phyloP scores from a whole-genome alignment of 2,329 filamentous ascomycete species.

The Penicillium thymicola region DNA sequence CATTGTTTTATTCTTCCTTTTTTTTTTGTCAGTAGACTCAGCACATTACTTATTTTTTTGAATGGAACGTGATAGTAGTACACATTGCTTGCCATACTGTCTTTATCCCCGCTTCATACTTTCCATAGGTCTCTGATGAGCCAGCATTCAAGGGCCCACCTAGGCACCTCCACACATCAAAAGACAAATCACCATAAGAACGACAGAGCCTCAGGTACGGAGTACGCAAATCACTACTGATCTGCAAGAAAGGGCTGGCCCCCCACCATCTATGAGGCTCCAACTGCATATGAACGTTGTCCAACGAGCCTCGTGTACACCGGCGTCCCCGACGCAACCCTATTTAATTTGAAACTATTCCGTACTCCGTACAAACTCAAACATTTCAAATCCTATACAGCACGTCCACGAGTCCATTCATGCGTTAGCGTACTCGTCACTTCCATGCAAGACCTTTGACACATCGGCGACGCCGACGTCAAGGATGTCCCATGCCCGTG shows the following conservation, averaged over 20 bases:
- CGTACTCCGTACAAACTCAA: background rate
- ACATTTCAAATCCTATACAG: background rate
- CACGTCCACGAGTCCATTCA: background rate
- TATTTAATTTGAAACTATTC: background rate
- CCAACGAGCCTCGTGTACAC: background rate
- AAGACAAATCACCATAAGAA: background rate
- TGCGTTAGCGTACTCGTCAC: background rate
- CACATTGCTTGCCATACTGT: background rate
- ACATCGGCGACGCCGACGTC: slow-evolving; percentile 1
- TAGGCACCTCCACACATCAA: background rate
- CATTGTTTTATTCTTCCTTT: background rate
- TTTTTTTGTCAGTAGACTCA: background rate
- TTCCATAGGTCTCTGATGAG: background rate
- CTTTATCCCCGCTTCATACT: background rate
- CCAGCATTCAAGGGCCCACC: background rate
- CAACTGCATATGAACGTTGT: background rate
- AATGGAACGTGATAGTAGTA: background rate
- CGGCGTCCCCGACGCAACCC: slow-evolving; percentile 1
- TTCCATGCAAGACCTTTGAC: background rate
- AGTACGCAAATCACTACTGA: background rate
- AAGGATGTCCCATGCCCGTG: background rate
- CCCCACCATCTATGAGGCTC: background rate
- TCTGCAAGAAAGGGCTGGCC: background rate
- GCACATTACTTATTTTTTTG: background rate
- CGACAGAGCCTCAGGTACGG: slow-evolving; percentile 2